phyloP scores from a whole-genome alignment of 176 grass and related monocot genomes.

The Oryza longistaminata region DNA sequence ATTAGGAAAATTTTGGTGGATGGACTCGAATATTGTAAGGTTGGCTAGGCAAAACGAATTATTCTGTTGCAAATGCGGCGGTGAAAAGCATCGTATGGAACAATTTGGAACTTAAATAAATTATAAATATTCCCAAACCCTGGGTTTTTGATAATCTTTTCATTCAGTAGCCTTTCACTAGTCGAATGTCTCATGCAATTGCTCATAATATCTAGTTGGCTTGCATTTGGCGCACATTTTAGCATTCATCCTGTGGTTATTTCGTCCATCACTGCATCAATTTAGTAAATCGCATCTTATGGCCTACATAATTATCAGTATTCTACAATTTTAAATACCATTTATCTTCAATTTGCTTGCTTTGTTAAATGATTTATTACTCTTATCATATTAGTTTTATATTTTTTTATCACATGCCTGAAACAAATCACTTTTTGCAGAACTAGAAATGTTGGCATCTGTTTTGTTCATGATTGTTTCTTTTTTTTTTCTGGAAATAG shows the following conservation, averaged over 20 bases:
- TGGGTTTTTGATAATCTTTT: neutral
- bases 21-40: neutral
- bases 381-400: conserved; percentile 3
- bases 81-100: neutral
- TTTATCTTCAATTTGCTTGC: neutral
- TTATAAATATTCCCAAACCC: neutral
- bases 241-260: neutral
- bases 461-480: neutral
- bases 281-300: neutral
- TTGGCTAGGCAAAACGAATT: conserved; percentile 17
- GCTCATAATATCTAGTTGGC: neutral
- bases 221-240: conserved; percentile 20
- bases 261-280: neutral
- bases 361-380: neutral
- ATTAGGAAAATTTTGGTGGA: neutral
- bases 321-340: neutral
- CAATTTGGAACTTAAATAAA: neutral
- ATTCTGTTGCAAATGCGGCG: neutral
- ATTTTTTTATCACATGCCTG: neutral
- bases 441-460: neutral
- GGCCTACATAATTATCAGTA: neutral
- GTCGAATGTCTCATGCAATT: neutral
- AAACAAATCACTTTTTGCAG: neutral
- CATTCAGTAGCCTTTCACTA: neutral
- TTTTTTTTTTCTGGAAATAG: neutral